Evolutionary conservation across 1,284 basidiomycete species (phyloP), one percentile per base, ranked within the genome.

Genomic region (Thecaphora frezii): DNA sequence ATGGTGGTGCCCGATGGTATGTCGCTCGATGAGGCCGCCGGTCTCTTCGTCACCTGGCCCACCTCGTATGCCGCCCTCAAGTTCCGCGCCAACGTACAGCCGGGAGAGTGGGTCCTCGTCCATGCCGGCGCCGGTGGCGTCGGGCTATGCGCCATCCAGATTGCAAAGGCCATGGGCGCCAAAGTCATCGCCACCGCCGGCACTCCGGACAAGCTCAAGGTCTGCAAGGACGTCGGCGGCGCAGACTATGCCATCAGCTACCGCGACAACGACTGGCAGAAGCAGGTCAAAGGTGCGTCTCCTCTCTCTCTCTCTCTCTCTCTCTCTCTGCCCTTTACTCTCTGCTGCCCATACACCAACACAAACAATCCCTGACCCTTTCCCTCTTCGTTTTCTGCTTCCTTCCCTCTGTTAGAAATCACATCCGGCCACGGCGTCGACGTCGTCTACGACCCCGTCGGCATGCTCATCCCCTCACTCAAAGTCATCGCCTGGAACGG

Each of bases 401-500:
- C 28, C 28, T 13, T 28, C 28, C 7, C 28, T 13, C 26, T 46
- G 10, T 14, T 44, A 57, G 55, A 71, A 42, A 71, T 73, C 52
- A 73, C 71, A 25, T 64, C 65, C 12, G 61, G 64, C 16, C 56
- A 69, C 44, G 71, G 65, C n/a, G 63, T 60, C 64, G 82, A 96
- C 74, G 87, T 96, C 13, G 69, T 75, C 19, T 75, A 73, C 51
- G 73, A 75, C 39, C 73, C 73, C 18, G 71, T 75, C 19, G 73
- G 73, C 7, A 66, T 75, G 66, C 60, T 75, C 41, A 39, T 67
- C 38, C 69, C 71, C 16, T 66, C 64, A 19, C 60, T 74, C 51
- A 74, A 74, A 46, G 59, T 65, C 16, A 91, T 94, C 54, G 90
- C 89, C 1, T 97, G 92, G 88, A 94, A 94, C 79, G 91, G 92